Conservation (phyloP, 352 stramenopile genomes). For the Pilasporangium apinafurcum region DNA sequence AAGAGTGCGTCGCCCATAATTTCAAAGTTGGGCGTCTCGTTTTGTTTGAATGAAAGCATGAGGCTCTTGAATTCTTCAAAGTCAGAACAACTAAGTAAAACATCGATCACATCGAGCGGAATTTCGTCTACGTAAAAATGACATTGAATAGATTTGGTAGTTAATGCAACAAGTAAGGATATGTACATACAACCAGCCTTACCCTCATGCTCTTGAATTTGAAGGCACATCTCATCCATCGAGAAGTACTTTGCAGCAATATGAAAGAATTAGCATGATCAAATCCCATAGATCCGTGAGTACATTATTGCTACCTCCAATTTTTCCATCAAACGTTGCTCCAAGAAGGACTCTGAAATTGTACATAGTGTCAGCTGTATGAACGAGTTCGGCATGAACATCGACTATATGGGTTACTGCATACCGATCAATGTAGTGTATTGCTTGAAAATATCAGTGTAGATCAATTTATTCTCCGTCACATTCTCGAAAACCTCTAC, state of each 20-base stretch:
- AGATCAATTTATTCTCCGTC: constrained; percentile 81
- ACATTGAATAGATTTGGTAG: not conserved
- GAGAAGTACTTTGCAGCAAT: constrained; percentile 48
- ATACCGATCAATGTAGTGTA: constrained; percentile 76
- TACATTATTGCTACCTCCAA: constrained; percentile 33
- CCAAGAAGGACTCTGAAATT: constrained; percentile 55
- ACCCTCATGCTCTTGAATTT: constrained; percentile 83
- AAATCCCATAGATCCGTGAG: not conserved
- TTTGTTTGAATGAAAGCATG: constrained; percentile 85
- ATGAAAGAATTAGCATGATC: not conserved
- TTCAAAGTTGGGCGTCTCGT: constrained; percentile 71
- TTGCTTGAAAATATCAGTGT: constrained; percentile 74
- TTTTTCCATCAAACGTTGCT: constrained; percentile 50
- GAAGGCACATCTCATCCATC: constrained; percentile 73
- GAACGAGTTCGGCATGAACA: not conserved
- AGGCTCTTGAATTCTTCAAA: constrained; percentile 88
- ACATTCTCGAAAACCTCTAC: constrained; percentile 80
- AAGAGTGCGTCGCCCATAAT: constrained; percentile 66
- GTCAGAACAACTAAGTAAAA: constrained; percentile 72
- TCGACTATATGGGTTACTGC: no score
- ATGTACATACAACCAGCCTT: not conserved
- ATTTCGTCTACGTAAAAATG: constrained; percentile 46
- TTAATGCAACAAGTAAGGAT: not conserved
- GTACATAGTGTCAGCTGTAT: not conserved
- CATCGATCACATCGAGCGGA: constrained; percentile 68